Base-by-base conservation (phyloP, 371 early-diverging fungal species). In the Mortierella sp. region DNA sequence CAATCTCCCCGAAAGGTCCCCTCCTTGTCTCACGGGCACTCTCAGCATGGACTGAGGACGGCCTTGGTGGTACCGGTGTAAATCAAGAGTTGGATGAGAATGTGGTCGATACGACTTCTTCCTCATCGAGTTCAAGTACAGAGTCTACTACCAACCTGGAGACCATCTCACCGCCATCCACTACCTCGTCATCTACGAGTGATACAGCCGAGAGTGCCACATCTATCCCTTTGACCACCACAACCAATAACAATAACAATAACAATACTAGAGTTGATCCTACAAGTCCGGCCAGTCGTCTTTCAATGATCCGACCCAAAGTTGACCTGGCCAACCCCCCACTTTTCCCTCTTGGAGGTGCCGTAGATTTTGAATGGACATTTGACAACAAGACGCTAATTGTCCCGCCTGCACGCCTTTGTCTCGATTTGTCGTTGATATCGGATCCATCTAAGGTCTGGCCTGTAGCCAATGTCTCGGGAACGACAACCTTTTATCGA, bases 381-480 rank as follows among this genome's bases (percentile, higher is more conserved):
- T 72, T 62, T 58, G 72, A 72, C 26, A 61, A 56, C 15, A 18
- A 51, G 28, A 66, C 72, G 1, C 21, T 72, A 26, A 16, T 66
- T 1, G 37, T 59, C 29, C 53, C 46, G 0, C 72, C 66, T 11
- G 46, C 23, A 15, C 62, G 51, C 15, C 19, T 72, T 55, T 52
- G 63, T 1, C 12, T 72, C 9, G 63, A 72, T 16, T 30, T 57
- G 15, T 53, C 30, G 21, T 21, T 62, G 53, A 58, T 26, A 21
- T 44, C 67, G 21, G 67, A 66, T 47, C 52, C 67, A 7, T 58
- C 53, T 47, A 53, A 26, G 30, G 21, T 63, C 7, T 72, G 72
- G 66, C 57, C 48, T 19, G 43, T 62, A 1, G 72, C 67, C 4
- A 66, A 66, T 7, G 57, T 72, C 9, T 58, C 72, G 0, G 67